Conservation (phyloP, 2,329 filamentous ascomycete genomes). For the Septoria linicola region DNA sequence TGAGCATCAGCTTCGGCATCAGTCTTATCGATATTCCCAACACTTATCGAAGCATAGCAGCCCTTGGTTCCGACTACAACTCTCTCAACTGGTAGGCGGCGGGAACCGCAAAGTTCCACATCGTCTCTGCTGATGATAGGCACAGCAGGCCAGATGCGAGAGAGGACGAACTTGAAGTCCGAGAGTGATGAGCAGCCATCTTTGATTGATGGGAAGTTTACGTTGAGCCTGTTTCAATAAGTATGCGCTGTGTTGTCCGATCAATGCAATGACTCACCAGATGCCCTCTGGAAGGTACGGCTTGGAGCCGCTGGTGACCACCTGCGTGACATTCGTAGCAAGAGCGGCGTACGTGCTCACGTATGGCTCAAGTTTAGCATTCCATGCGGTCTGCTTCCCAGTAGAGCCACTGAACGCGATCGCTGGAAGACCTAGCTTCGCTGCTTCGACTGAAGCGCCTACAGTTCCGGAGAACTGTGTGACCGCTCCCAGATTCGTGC, state of each 20-base stretch:
- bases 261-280: conserved; percentile 38
- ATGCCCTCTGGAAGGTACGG: conserved; percentile 63
- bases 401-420: conserved; percentile 65
- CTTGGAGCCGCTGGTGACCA: conserved; percentile 54
- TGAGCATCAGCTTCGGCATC: conserved; percentile 57
- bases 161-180: conserved; percentile 64
- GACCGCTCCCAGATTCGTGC: conserved; percentile 57
- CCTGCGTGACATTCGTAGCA: conserved; percentile 57
- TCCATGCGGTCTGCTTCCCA: conserved; percentile 54
- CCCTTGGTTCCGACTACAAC: conserved; percentile 52
- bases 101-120: conserved; percentile 56
- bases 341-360: conserved; percentile 64
- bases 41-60: conserved; percentile 64
- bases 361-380: conserved; percentile 51
- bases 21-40: conserved; percentile 61
- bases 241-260: too few relatives aligned
- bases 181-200: conserved; percentile 52
- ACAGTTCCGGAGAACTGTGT: conserved; percentile 65
- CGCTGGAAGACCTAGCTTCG: conserved; percentile 58
- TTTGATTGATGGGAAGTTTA: conserved; percentile 63
- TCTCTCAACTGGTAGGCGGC: conserved; percentile 59
- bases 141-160: conserved; percentile 54
- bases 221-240: conserved; percentile 53
- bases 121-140: conserved; percentile 47
- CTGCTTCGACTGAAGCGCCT: conserved; percentile 63